Base-by-base conservation (phyloP, 75 land plant species). In the Gnetum montanum region DNA sequence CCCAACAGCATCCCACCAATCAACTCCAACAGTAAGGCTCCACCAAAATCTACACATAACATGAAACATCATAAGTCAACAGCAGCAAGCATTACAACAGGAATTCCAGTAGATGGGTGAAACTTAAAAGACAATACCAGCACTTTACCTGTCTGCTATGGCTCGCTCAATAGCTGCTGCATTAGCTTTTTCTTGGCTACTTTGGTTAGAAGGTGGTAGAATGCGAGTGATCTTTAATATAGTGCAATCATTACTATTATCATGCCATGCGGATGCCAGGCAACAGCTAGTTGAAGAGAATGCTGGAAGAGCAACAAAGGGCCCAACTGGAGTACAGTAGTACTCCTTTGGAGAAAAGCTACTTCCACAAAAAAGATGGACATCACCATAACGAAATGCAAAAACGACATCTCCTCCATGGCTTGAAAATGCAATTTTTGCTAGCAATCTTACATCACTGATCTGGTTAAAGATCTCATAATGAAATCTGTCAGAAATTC, bases 1-100 rank as follows among this genome's bases (percentile, higher is more conserved):
- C 13, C 97, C 98, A 62, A 94, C 85, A 57, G 83, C 98, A 79
- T 94, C 98, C 98, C 98, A 94, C 98, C 98, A 90, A 70, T 94
- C 98, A 49, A 86, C 85, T 55, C 83, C 90, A 62, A 78, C 78
- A 64, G 86, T 68, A 48, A 94, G 74, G 63, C 96, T 90, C 98
- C 98, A 94, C 98, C 98, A 90, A 68, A 94, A 94, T 62, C 98
- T 94, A 70, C 63, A 25, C 8, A 35, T n/a, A 19, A 50, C 36
- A 71, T 23, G 23, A 36, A 0, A 27, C 20, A 10, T 46, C 30
- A 25, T 44, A 33, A 25, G 29, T 10, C 2, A n/a, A n/a, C n/a
- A n/a, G n/a, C n/a, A n/a, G n/a, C n/a, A n/a, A n/a, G n/a, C n/a
- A n/a, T n/a, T n/a, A n/a, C n/a, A n/a, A n/a, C n/a, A n/a, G n/a